Base-by-base conservation (phyloP, 163 green algal genomes). In the Picocystis sp. region DNA sequence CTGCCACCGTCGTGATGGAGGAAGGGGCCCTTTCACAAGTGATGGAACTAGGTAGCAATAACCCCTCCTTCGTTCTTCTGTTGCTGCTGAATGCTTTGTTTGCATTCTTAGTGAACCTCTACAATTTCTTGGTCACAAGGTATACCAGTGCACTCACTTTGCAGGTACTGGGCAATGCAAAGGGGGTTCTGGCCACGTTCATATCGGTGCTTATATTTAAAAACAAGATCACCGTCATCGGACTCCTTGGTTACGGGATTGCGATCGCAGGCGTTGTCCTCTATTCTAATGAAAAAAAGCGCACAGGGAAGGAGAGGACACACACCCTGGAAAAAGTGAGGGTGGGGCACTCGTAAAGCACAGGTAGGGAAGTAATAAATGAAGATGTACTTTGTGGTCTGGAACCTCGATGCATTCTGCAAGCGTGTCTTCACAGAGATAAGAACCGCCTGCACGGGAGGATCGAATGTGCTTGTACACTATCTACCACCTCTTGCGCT, bases 81-180 rank as follows among this genome's bases (percentile, higher is more conserved):
- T 67, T 97, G 23, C 22, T 79, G 2, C 44, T 81, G 45, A 97
- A 96, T 73, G 82, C 69, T 38, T 63, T 68, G 15, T 64, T 92
- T 3, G 88, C 89, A 3, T 97, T 92, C 67, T 84, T 89, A 53
- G 83, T 92, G 52, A 97, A 97, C 77, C 71, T 98, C 22, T 91
- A 81, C 44, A 95, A 97, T 71, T 98, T 98, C 65, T 57, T 97
- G 54, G 87, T 98, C 19, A 98, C 89, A 22, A 92, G 89, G 67
- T 76, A 92, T 74, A 97, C 89, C 8, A 84, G 69, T 45, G 73
- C 89, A 3, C 73, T 98, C 11, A 97, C 87, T 12, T 24, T 65
- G 25, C 62, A 70, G 62, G 87, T 95, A 51, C 75, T 97, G 23
- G 89, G 89, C 54, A 96, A 96, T 66, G 83, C 81, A 49, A 97